Evolutionary conservation across 2,329 filamentous ascomycete species (phyloP), one percentile per base, ranked within the genome.

Genomic region (Pyrenochaeta sp.): DNA sequence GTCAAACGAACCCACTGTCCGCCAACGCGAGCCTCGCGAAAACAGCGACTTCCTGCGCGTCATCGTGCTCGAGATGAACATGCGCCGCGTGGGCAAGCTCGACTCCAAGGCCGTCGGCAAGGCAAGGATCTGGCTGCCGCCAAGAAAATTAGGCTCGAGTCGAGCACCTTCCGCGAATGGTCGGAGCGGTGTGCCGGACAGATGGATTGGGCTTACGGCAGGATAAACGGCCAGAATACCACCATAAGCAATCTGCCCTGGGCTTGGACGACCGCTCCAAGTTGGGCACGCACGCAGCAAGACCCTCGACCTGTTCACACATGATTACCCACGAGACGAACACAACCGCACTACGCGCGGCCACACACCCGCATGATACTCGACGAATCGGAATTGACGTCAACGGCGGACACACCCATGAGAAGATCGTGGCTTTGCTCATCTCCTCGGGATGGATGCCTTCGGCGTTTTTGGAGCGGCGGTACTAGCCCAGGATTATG

Each of bases 41-140:
- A 88, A 88, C 69, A 79, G 82, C 59, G 82, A 88, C 64, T 88
- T 88, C 67, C 73, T 88, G 41, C 82, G 86, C 31, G 82, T 88
- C 59, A 84, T 87, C 14, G 86, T 88, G 10, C 77, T 88, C 42
- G 86, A 88, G 72, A 87, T 88, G 85, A 87, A 88, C 69, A 88
- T 88, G 86, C 81, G 85, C 32, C 81, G 85, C 37, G 79, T 78
- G 55, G 86, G 86, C 49, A 88, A 88, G 73, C 75, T 88, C 39
- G 84, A 85, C 56, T 76, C 83, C 37, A 82, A 83, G 47, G 74
- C 74, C 20, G 78, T 81, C 14, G 83, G 85, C 17, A 78, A 81
- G 58, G 86, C 86, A 21, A 81, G 80, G 50, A 79, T 87, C 54
- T 87, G 84, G 83, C 72, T 88, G 39, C 85, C 86, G 32, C 85